phyloP scores from a whole-genome alignment of 257 asterid genomes.

The Capsicum rhomboideum region DNA sequence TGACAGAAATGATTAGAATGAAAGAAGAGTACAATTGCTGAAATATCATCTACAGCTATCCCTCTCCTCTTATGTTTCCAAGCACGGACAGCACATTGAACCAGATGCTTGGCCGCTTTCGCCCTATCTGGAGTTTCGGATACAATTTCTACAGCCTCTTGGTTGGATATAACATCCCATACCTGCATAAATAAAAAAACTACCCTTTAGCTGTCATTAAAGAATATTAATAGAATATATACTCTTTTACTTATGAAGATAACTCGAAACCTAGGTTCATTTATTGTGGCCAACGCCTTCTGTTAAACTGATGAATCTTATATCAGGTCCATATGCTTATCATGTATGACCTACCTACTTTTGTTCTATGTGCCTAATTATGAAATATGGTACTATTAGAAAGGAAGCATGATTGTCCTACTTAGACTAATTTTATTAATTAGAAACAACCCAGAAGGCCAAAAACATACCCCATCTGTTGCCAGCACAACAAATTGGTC shows the following conservation, averaged over 20 bases:
- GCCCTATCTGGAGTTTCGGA: constrained; percentile 40
- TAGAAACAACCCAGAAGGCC: background rate
- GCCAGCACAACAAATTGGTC: constrained; percentile 86
- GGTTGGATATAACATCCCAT: constrained; percentile 94
- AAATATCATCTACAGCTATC: constrained; percentile 87
- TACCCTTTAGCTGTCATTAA: background rate
- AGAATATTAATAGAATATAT: too few species aligned
- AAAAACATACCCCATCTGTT: constrained; percentile 81
- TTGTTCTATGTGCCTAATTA: background rate
- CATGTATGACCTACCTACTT: background rate
- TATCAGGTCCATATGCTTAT: background rate
- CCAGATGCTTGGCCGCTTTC: constrained; percentile 70
- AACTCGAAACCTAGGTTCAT: background rate
- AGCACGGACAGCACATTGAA: constrained; percentile 52
- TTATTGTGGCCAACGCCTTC: background rate
- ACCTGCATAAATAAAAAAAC: constrained; percentile 36
- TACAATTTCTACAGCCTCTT: constrained; percentile 81
- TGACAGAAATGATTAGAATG: constrained; percentile 33
- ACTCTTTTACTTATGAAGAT: background rate
- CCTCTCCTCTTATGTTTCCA: constrained; percentile 82
- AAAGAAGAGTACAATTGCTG: constrained; percentile 79
- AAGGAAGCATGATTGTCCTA: background rate
- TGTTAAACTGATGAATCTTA: background rate
- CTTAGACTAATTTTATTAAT: background rate
- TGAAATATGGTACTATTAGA: background rate